Percentiles rank a stretch among this genome's conserved stretches.
These are phyloP conservation scores for Populus alba DNA, from an alignment of 345 rosid genomes.

Conservation along the genomic window DNA sequence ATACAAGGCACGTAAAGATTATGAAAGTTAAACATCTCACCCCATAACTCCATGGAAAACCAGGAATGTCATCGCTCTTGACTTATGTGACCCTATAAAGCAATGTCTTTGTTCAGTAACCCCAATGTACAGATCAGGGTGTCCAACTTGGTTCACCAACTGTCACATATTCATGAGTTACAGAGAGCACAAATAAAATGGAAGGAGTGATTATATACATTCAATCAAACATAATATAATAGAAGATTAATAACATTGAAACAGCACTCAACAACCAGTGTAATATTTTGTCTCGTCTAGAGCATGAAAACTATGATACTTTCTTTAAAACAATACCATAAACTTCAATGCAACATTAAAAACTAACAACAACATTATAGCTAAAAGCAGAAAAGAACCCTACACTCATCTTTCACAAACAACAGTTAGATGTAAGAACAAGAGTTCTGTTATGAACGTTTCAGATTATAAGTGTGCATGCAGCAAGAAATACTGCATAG, in stretches of 20 bases:
- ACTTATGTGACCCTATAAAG: slow-evolving; percentile 51
- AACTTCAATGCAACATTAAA: not conserved
- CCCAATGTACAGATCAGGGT: slow-evolving; percentile 50
- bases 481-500: not conserved
- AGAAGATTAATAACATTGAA: not conserved
- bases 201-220: not conserved
- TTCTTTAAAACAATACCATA: not conserved
- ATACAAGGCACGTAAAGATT: slow-evolving; percentile 5
- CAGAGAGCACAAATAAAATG: not conserved
- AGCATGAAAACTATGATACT: not conserved
- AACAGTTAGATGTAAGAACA: not conserved
- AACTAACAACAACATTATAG: not conserved
- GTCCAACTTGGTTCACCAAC: slow-evolving; percentile 41
- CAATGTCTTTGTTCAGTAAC: slow-evolving; percentile 57
- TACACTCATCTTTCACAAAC: not conserved
- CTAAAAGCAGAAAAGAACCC: not conserved
- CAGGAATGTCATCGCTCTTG: slow-evolving; percentile 46
- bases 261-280: not conserved
- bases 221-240: not conserved
- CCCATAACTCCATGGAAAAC: slow-evolving; percentile 51
- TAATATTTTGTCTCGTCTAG: no score
- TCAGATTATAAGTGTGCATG: not conserved
- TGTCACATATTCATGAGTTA: slow-evolving; percentile 29
- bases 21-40: slow-evolving; percentile 39
- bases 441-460: not conserved